Conservation (phyloP, 1,284 basidiomycete genomes). For the Sutorius eximius region DNA sequence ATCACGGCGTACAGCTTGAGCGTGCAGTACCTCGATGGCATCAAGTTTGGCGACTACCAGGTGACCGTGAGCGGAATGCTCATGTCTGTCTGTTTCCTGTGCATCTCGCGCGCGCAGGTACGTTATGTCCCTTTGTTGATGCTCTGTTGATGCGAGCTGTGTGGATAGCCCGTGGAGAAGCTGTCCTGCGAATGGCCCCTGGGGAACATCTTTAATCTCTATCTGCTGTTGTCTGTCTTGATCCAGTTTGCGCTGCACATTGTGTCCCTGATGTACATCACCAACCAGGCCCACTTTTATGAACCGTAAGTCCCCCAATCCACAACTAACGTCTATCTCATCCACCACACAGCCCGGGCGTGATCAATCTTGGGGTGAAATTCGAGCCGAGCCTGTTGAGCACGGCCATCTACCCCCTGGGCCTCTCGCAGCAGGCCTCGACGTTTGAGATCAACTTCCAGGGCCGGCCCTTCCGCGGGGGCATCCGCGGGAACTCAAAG, state of each 20-base stretch:
- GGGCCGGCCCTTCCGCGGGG: constrained; percentile 95
- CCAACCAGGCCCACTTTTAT: constrained; percentile 70
- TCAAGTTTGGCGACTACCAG: constrained; percentile 98
- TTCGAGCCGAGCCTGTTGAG: constrained; percentile 92
- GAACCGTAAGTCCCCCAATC: constrained; percentile 64
- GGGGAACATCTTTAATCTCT: constrained; percentile 94
- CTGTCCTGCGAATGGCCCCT: constrained; percentile 88
- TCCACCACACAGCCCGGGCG: constrained; percentile 54
- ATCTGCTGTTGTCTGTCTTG: constrained; percentile 87
- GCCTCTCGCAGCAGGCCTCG: constrained; percentile 92
- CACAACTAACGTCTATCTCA: not conserved
- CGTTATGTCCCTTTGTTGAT: constrained; percentile 18
- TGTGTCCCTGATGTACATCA: constrained; percentile 86
- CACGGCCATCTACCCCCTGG: constrained; percentile 91
- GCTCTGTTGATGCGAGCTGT: constrained; percentile 7
- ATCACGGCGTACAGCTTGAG: constrained; percentile 95
- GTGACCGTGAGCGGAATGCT: constrained; percentile 91
- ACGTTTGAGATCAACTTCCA: constrained; percentile 98
- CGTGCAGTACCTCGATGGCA: constrained; percentile 94
- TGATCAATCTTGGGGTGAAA: constrained; percentile 90
- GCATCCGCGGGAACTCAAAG: constrained; percentile 89
- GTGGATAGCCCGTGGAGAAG: constrained; percentile 80
- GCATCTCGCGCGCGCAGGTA: constrained; percentile 95
- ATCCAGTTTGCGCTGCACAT: constrained; percentile 93
- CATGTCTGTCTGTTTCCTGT: constrained; percentile 97